A percentile compares a stretch with the other conserved stretches of the same genome.
Conservation (phyloP, 805 yeast genomes). For the Candida easanensis region DNA sequence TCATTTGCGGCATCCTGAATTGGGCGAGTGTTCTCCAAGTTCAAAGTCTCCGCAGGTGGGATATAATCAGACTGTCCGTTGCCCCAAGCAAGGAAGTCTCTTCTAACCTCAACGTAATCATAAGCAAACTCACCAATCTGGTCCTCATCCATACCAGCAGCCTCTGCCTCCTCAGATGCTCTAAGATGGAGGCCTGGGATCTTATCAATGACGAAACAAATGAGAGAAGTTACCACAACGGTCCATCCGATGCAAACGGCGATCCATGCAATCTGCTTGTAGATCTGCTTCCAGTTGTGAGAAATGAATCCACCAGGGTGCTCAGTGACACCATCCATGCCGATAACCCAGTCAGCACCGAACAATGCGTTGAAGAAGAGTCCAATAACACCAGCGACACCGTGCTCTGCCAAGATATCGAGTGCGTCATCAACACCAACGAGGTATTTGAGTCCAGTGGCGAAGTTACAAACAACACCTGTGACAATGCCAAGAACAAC, state of each 20-base stretch:
- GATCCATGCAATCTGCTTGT: conserved; percentile 83
- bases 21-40: neutral
- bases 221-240: conserved; percentile 69
- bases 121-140: conserved; percentile 99
- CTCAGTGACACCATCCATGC: conserved; percentile 81
- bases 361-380: conserved; percentile 85
- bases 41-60: neutral
- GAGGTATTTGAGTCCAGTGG: conserved; percentile 83
- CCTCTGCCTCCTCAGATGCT: conserved; percentile 82
- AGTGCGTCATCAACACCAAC: conserved; percentile 85
- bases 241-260: conserved; percentile 74
- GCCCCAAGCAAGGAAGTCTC: conserved; percentile 70
- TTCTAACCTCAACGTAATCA: conserved; percentile 93
- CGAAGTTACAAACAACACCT: conserved; percentile 82
- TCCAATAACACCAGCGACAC: conserved; percentile 91
- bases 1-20: neutral
- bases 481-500: conserved; percentile 78
- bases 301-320: conserved; percentile 92
- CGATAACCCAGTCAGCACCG: conserved; percentile 84
- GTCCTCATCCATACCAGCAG: conserved; percentile 89
- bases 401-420: conserved; percentile 98
- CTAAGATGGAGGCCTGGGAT: conserved; percentile 83
- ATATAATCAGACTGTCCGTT: conserved; percentile 11
- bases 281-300: conserved; percentile 87
- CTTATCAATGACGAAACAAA: conserved; percentile 69